Conservation (phyloP, 768 basidiomycete genomes). For the Favolaschia claudopus region DNA sequence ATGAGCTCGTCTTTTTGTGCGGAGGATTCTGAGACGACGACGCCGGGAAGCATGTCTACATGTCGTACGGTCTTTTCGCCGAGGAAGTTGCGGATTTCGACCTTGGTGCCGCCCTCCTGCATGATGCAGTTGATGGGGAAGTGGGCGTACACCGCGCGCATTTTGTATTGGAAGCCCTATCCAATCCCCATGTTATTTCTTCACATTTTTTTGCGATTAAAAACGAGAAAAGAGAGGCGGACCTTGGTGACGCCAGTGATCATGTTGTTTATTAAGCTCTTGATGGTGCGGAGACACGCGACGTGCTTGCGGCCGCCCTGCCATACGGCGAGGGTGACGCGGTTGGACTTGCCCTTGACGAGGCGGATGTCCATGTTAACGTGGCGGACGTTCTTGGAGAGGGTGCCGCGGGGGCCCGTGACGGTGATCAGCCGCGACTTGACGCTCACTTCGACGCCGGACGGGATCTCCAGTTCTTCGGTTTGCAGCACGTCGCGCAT, state of each 20-base stretch:
- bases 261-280: conserved; percentile 96
- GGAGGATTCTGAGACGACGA: conserved; percentile 84
- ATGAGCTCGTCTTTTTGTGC: conserved; percentile 95
- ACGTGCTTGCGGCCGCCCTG: conserved; percentile 98
- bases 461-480: conserved; percentile 91
- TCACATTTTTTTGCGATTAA: neutral
- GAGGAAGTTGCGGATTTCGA: conserved; percentile 96
- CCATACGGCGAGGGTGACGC: conserved; percentile 95
- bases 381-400: conserved; percentile 93
- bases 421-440: conserved; percentile 94
- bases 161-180: conserved; percentile 99
- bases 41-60: conserved; percentile 91
- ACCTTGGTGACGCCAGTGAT: conserved; percentile 96
- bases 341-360: conserved; percentile 77
- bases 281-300: conserved; percentile 96
- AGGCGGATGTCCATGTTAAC: conserved; percentile 93
- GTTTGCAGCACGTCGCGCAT: conserved; percentile 95
- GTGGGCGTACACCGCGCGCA: conserved; percentile 99
- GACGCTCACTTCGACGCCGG: conserved; percentile 83
- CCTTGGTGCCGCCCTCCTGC: conserved; percentile 69
- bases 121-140: conserved; percentile 99
- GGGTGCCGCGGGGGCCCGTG: conserved; percentile 89
- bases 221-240: conserved; percentile 19
- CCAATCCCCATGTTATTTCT: too few relatives aligned
- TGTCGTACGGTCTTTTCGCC: conserved; percentile 96